Evolutionary conservation across 192 early-diverging fungal species (phyloP), one percentile per base, ranked within the genome.

Genomic region (Phycomyces nitens): DNA sequence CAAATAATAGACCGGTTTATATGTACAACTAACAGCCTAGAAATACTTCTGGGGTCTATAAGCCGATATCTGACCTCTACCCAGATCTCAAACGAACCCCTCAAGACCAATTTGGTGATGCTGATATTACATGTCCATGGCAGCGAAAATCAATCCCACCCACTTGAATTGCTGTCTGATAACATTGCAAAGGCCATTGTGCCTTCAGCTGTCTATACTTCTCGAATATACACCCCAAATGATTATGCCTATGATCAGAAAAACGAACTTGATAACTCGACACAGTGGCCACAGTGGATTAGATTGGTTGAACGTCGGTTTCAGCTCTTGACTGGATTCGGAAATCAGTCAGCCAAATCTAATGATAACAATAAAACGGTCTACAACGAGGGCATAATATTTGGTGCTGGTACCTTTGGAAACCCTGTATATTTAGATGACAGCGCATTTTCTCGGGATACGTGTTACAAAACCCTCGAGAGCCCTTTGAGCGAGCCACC

Each of bases 241-340:
- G 66, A 72, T 38, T 38, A 62, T 12, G 62, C 42, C 18, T n/a
- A 54, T 8, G 29, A 49, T 20, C 56, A 20, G 5, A 8, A 16
- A 55, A 20, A 38, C 24, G 29, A 7, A 0, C 21, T 20, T 42
- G 27, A 9, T 14, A 61, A n/a, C 5, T 9, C 22, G 0, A 16
- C 29, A 1, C 12, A 27, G 18, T 66, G 70, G 70, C 70, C 70
- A 27, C 42, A 51, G 1, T 71, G 63, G 64, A 16, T 49, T 0
- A 58, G 56, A 27, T 11, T 71, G 15, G 51, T 71, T 49, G 15
- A 60, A 47, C 44, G 47, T 4, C 16, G 53, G 14, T 27, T 58
- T 0, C 71, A 67, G 14, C 29, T 72, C 1, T 47, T 72, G 29
- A 52, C 67, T 38, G 60, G 60, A 20, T 53, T 72, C 49, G 71